Percentiles rank a stretch among this genome's conserved stretches.
These are phyloP conservation scores for Cryptomeria japonica DNA, from an alignment of 75 land plant genomes.

Conservation along the genomic window DNA sequence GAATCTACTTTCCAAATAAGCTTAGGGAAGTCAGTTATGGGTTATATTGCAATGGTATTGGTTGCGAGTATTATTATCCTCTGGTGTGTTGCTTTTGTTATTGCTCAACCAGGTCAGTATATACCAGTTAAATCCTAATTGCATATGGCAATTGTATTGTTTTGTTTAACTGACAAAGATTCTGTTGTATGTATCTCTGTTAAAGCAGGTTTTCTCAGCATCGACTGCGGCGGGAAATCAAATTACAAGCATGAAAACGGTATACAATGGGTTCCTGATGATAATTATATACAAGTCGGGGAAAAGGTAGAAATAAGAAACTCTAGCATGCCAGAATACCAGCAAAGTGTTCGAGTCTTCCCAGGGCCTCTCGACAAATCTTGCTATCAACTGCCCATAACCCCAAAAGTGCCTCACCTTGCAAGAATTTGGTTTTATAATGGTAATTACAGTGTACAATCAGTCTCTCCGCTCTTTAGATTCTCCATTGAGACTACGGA, in stretches of 20 bases:
- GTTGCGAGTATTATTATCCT: not conserved
- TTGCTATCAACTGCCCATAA: not conserved
- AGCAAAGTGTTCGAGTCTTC: not conserved
- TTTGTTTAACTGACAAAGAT: too few relatives aligned
- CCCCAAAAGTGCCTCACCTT: not conserved
- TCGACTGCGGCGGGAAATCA: not conserved
- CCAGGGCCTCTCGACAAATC: not conserved
- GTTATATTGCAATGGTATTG: not conserved
- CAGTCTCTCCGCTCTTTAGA: not conserved
- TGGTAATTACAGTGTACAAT: not conserved
- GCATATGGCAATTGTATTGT: too few relatives aligned
- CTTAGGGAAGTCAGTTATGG: not conserved
- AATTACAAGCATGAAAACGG: not conserved
- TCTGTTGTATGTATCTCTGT: not conserved
- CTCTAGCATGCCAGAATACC: not conserved
- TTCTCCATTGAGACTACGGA: not conserved
- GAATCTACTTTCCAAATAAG: too few relatives aligned
- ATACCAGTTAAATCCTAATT: not conserved
- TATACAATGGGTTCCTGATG: conserved; percentile 4
- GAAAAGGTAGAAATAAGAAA: not conserved
- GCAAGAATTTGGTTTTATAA: not conserved
- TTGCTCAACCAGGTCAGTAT: not conserved
- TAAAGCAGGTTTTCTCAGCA: not conserved
- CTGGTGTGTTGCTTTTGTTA: not conserved
- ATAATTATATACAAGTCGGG: not conserved